These are phyloP conservation scores for Rubroshorea leprosula DNA, from an alignment of 345 rosid species.

Conservation along the genomic window DNA sequence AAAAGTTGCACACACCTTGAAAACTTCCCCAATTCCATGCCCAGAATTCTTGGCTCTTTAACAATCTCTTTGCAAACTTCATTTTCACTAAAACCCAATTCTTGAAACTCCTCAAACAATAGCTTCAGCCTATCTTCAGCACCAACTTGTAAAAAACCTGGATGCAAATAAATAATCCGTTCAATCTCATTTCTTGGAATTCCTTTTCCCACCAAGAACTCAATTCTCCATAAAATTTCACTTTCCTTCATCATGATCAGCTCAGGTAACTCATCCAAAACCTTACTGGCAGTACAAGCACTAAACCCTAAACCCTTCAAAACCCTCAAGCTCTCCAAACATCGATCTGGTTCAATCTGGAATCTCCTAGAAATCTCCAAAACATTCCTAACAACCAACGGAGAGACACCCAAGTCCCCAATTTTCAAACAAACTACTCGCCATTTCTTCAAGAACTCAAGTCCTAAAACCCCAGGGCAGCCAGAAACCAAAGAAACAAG, in stretches of 20 bases:
- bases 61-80: constrained; percentile 48
- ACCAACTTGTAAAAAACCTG: constrained; percentile 43
- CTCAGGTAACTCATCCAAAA: constrained; percentile 50
- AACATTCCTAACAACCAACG: constrained; percentile 35
- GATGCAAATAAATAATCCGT: constrained; percentile 41
- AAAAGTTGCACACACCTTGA: constrained; percentile 57
- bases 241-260: constrained; percentile 36
- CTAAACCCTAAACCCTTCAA: constrained; percentile 61
- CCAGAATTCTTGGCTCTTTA: constrained; percentile 52
- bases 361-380: constrained; percentile 48
- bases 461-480: constrained; percentile 64
- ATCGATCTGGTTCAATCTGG: constrained; percentile 41
- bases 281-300: constrained; percentile 36
- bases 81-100: constrained; percentile 48
- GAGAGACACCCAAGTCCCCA: constrained; percentile 23
- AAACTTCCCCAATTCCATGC: constrained; percentile 78
- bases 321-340: constrained; percentile 24
- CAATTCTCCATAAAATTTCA: constrained; percentile 41
- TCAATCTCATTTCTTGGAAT: constrained; percentile 36
- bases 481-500: constrained; percentile 45
- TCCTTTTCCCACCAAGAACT: constrained; percentile 43
- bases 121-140: constrained; percentile 51
- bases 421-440: constrained; percentile 23
- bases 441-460: constrained; percentile 61
- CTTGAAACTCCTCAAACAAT: constrained; percentile 50